phyloP scores from a whole-genome alignment of 495 filamentous ascomycete species.

The Trichoderma asperelloides region DNA sequence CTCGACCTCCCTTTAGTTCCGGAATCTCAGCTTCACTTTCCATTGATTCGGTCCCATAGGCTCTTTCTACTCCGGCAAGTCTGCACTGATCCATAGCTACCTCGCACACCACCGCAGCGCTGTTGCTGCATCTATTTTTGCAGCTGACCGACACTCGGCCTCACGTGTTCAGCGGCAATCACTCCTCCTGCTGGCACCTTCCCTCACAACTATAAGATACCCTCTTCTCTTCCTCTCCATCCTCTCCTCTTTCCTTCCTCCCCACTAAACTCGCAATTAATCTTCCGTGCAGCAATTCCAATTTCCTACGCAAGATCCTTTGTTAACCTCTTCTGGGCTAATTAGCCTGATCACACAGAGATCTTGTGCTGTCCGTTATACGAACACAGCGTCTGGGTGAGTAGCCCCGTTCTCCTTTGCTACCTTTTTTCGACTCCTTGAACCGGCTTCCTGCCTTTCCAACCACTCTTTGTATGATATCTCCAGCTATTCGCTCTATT shows the following conservation, averaged over 20 bases:
- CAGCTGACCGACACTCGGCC: background rate
- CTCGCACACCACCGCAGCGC: background rate
- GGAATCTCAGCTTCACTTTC: background rate
- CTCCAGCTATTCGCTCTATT: too few species aligned
- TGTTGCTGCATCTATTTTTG: background rate
- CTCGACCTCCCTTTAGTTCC: background rate
- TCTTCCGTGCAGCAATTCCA: background rate
- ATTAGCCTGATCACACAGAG: too few species aligned
- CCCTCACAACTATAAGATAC: background rate
- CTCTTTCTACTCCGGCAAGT: background rate
- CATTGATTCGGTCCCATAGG: background rate
- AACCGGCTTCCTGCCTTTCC: too few species aligned
- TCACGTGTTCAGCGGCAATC: background rate
- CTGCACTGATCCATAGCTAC: background rate
- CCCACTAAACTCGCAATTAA: background rate
- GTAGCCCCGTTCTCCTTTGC: too few species aligned
- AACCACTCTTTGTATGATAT: too few species aligned
- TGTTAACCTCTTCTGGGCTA: background rate
- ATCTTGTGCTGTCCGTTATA: too few species aligned
- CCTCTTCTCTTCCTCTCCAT: background rate
- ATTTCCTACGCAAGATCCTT: background rate
- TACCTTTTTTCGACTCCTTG: too few species aligned
- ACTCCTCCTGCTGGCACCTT: background rate
- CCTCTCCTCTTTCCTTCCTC: slow-evolving; percentile 1
- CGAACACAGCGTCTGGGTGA: too few species aligned